Evolutionary conservation across 2,329 filamentous ascomycete genomes (phyloP).

Genomic region (Bimuria novae-zelandiae): DNA sequence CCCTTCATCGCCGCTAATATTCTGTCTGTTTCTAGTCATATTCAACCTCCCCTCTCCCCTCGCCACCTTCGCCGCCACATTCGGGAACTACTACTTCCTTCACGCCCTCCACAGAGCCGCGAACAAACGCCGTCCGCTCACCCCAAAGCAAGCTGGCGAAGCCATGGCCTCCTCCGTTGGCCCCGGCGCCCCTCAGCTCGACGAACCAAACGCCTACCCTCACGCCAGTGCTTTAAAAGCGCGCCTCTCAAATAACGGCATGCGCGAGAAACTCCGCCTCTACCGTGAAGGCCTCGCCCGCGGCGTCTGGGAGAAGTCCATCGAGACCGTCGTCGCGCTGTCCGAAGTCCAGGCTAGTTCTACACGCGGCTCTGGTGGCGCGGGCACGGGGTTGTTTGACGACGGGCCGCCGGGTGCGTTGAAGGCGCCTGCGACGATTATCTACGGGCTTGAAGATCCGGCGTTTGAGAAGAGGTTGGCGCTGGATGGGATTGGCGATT

Average conservation of each 20-base stretch:
- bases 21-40: conserved; percentile 34
- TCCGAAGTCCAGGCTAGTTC: conserved; percentile 45
- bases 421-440: conserved; percentile 57
- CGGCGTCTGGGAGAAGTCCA: conserved; percentile 56
- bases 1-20: neutral
- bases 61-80: conserved; percentile 50
- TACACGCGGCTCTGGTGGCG: conserved; percentile 14
- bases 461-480: conserved; percentile 56
- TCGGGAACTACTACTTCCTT: conserved; percentile 57
- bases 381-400: conserved; percentile 50
- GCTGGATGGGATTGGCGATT: conserved; percentile 59
- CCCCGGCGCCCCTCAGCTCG: conserved; percentile 53
- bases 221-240: conserved; percentile 48
- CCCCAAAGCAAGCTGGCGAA: conserved; percentile 45
- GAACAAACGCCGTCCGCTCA: conserved; percentile 34
- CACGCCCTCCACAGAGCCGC: conserved; percentile 47
- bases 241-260: conserved; percentile 50
- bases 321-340: conserved; percentile 55
- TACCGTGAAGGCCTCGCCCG: conserved; percentile 58
- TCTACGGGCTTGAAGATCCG: conserved; percentile 59
- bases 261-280: conserved; percentile 57
- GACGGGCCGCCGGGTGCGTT: conserved; percentile 52
- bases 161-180: conserved; percentile 58
- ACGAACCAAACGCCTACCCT: conserved; percentile 31
- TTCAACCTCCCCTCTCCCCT: conserved; percentile 57